These are phyloP conservation scores for Talaromyces rugulosus DNA, from an alignment of 2,329 filamentous ascomycete species.

Conservation along the genomic window DNA sequence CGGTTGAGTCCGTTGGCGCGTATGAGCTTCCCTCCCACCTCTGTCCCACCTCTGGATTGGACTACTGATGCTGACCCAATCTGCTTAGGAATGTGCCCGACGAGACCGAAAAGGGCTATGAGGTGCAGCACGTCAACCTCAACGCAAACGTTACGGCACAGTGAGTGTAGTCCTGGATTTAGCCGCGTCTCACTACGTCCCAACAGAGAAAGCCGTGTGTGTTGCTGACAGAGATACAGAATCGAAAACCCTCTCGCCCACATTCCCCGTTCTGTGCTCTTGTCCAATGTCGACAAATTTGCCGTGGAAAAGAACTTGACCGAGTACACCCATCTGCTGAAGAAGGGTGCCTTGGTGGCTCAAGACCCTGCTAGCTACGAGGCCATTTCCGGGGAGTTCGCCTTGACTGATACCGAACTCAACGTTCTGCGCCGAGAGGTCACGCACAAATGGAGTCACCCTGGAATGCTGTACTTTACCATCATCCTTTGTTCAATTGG, in stretches of 20 bases:
- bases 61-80: background rate
- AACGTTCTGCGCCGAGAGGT: constrained; percentile 43
- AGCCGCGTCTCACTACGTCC: too few relatives aligned
- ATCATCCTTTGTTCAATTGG: constrained; percentile 51
- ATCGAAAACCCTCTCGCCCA: constrained; percentile 46
- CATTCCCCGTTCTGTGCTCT: constrained; percentile 32
- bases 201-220: background rate
- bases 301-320: constrained; percentile 36
- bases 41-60: background rate
- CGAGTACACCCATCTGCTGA: constrained; percentile 39
- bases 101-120: background rate
- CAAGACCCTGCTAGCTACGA: constrained; percentile 46
- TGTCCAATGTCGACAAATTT: constrained; percentile 42
- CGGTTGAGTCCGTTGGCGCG: background rate
- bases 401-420: constrained; percentile 38
- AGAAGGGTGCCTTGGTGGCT: constrained; percentile 48
- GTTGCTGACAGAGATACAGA: constrained; percentile 19
- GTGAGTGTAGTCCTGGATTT: constrained; percentile 14
- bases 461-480: constrained; percentile 45
- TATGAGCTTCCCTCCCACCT: background rate
- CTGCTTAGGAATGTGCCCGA: background rate
- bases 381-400: constrained; percentile 30
- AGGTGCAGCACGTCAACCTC: constrained; percentile 15
- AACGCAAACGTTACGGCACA: constrained; percentile 25
- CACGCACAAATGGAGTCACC: constrained; percentile 49